Evolutionary conservation across 345 rosid species (phyloP).

Genomic region (Mallotus nudiflorus): DNA sequence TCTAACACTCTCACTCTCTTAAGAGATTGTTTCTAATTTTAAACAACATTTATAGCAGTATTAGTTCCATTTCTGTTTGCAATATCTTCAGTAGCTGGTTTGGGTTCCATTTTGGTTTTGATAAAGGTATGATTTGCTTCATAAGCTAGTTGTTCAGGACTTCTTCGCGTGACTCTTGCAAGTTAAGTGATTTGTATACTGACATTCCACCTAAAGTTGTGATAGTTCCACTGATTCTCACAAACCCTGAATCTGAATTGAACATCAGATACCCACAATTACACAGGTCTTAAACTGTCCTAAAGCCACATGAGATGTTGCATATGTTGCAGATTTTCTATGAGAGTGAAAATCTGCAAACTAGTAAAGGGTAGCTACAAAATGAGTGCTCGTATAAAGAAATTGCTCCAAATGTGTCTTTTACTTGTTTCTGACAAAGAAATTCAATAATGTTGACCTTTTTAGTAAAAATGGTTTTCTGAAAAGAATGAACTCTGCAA

Average conservation of each 20-base stretch:
- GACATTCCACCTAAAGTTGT: slow-evolving; percentile 81
- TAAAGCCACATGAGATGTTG: slow-evolving; percentile 86
- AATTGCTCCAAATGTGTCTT: too few species aligned
- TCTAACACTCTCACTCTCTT: background rate
- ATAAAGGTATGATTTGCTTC: slow-evolving; percentile 31
- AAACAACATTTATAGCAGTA: slow-evolving; percentile 13
- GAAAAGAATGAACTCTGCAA: slow-evolving; percentile 71
- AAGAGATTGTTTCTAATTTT: background rate
- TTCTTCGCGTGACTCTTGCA: slow-evolving; percentile 40
- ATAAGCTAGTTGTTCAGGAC: slow-evolving; percentile 41
- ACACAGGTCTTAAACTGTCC: slow-evolving; percentile 97
- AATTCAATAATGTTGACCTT: slow-evolving; percentile 51
- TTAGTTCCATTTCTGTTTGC: slow-evolving; percentile 5
- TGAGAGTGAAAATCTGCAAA: slow-evolving; percentile 67
- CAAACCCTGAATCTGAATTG: slow-evolving; percentile 68
- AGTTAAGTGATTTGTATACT: slow-evolving; percentile 62
- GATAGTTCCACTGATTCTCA: slow-evolving; percentile 77
- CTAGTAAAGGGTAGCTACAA: background rate
- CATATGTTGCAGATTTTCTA: slow-evolving; percentile 86
- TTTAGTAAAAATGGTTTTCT: slow-evolving; percentile 57
- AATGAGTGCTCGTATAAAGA: background rate
- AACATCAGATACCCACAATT: slow-evolving; percentile 73
- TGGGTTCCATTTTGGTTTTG: slow-evolving; percentile 33
- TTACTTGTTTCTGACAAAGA: too few species aligned
- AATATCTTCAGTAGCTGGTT: slow-evolving; percentile 25